A percentile compares a stretch with the other conserved stretches of the same genome.
These are phyloP conservation scores for Aspergillus spinulosporus DNA, from an alignment of 2,329 filamentous ascomycete genomes.

Conservation along the genomic window DNA sequence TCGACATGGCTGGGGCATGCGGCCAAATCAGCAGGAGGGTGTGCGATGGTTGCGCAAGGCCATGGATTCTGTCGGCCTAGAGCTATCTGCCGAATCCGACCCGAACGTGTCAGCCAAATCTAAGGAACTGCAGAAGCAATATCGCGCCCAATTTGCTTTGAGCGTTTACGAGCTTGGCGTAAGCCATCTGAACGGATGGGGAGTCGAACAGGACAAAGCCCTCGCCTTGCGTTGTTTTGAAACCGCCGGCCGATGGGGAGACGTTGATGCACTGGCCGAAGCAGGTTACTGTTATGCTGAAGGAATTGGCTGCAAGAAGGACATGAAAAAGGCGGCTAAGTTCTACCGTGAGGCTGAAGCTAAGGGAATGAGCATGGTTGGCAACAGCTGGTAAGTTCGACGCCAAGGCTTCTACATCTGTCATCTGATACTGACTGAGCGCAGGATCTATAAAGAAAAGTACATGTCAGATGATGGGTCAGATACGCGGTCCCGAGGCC, in stretches of 20 bases:
- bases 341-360: conserved; percentile 89
- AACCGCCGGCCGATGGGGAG: conserved; percentile 93
- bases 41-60: conserved; percentile 91
- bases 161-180: conserved; percentile 96
- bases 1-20: conserved; percentile 97
- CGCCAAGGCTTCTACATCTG: neutral
- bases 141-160: conserved; percentile 89
- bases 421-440: neutral
- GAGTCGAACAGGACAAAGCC: conserved; percentile 85
- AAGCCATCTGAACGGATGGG: conserved; percentile 98
- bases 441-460: conserved; percentile 94
- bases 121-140: conserved; percentile 70
- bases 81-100: conserved; percentile 75
- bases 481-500: conserved; percentile 35
- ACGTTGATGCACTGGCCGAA: conserved; percentile 89
- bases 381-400: conserved; percentile 85
- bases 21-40: conserved; percentile 83
- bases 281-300: conserved; percentile 97
- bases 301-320: conserved; percentile 91
- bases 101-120: conserved; percentile 51
- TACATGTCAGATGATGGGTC: conserved; percentile 70
- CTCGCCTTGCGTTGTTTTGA: conserved; percentile 92
- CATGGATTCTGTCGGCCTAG: conserved; percentile 76
- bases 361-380: conserved; percentile 95
- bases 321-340: conserved; percentile 87